Base-by-base conservation (phyloP, 2,329 filamentous ascomycete species). In the Parasarocladium wereldwijsianum region DNA sequence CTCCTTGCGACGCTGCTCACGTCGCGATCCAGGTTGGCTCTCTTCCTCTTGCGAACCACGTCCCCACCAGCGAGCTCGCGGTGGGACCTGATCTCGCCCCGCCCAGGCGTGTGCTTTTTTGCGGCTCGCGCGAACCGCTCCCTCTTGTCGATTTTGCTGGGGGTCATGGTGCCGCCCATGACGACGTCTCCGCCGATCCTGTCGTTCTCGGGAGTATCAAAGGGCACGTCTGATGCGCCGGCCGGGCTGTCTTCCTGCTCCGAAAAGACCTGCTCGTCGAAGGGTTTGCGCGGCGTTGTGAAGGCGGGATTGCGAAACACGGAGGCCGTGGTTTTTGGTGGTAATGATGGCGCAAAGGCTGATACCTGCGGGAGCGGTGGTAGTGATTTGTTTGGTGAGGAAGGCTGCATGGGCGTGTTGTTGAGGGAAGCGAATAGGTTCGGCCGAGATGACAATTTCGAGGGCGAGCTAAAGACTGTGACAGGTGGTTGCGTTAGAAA, bases 281-380 rank as follows among this genome's bases (percentile, higher is more conserved):
- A 56, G 0, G 65, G 61, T 34, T 64, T 68, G 28, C 72, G 64
- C 1, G 71, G 72, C 0, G 72, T 77, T 3, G 66, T 74, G 38
- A 77, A 77, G 3, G 70, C 64, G 1, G 71, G 67, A 39, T 76
- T 76, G 14, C 71, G 65, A 37, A 76, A 76, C 1, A 62, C 56
- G 10, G 66, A 55, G 0, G 62, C 65, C 1, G 56, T 52, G 26
- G 56, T 51, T 22, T 54, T 52, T 62, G 36, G 25, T 56, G 50
- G 5, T 62, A 57, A 17, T 55, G 57, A 43, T 70, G 66, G 24
- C 58, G 28, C 28, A 13, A 30, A 30, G 19, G 28, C n/a, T 12
- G 28, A 30, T 5, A 21, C 8, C 4, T 15, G 12, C 7, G 28
- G 28, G 48, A 9, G 59, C 57, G n/a, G 58, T 53, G 36, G 45